These are phyloP conservation scores for Psilocybe cyanescens DNA, from an alignment of 768 basidiomycete species.

Conservation along the genomic window DNA sequence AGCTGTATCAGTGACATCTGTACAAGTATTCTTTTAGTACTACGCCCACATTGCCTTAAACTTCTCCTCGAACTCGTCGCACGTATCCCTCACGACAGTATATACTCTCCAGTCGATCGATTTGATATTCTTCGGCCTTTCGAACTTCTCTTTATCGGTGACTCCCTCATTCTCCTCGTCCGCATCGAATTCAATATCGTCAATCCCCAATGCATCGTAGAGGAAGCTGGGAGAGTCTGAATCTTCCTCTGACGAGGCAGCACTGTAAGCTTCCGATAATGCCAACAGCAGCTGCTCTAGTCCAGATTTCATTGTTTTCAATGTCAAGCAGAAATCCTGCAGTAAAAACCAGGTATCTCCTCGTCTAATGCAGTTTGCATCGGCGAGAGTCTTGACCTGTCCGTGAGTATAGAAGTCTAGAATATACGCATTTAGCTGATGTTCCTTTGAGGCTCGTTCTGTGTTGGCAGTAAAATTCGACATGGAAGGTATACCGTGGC, in stretches of 20 bases:
- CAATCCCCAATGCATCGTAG: constrained; percentile 24
- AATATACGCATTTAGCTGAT: constrained; percentile 63
- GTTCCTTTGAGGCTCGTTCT: constrained; percentile 15
- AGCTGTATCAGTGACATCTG: too few species aligned
- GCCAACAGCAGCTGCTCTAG: constrained; percentile 50
- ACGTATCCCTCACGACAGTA: constrained; percentile 45
- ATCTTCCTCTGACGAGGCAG: neutral
- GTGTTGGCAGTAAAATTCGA: constrained; percentile 27
- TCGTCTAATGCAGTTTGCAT: constrained; percentile 59
- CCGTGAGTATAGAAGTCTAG: constrained; percentile 75
- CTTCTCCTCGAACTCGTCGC: constrained; percentile 58
- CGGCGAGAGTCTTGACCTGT: constrained; percentile 47
- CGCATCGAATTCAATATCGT: constrained; percentile 23
- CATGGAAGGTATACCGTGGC: constrained; percentile 64
- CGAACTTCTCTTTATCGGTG: neutral
- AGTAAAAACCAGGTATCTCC: constrained; percentile 71
- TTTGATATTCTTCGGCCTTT: constrained; percentile 40
- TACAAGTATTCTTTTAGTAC: too few species aligned
- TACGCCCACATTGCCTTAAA: constrained; percentile 68
- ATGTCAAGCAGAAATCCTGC: constrained; percentile 57
- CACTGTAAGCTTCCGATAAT: constrained; percentile 6
- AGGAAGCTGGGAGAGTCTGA: too few species aligned
- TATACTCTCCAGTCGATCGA: constrained; percentile 61
- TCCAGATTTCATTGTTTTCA: constrained; percentile 51
- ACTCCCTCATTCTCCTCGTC: constrained; percentile 13